Evolutionary conservation across 306 rosid species (phyloP).

Genomic region (Quercus glauca): DNA sequence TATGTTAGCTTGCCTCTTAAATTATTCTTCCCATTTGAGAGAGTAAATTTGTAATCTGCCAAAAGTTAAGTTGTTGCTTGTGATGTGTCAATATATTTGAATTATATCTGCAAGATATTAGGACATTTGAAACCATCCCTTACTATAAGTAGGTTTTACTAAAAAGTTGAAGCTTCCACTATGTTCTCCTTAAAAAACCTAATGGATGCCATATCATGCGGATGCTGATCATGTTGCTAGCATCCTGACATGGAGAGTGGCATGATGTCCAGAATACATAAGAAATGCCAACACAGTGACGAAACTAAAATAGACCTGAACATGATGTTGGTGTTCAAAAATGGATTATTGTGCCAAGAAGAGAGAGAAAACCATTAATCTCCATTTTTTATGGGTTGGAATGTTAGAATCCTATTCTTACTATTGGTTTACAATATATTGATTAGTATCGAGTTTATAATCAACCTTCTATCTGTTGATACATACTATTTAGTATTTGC

Average conservation of each 20-base stretch:
- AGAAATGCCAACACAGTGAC: background rate
- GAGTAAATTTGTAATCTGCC: background rate
- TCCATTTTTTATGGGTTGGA: background rate
- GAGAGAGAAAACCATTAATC: background rate
- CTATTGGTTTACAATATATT: constrained; percentile 1
- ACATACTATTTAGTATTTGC: constrained; percentile 25
- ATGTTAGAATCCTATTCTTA: constrained; percentile 7
- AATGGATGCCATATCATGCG: background rate
- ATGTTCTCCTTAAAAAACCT: background rate
- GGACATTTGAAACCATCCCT: background rate
- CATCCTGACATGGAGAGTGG: background rate
- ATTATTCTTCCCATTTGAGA: background rate
- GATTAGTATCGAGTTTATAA: constrained; percentile 20
- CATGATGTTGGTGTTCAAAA: background rate
- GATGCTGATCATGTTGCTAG: background rate
- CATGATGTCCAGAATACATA: background rate
- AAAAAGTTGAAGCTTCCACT: background rate
- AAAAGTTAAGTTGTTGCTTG: background rate
- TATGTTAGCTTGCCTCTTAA: background rate
- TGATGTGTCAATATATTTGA: background rate
- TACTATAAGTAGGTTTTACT: background rate
- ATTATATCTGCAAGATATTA: background rate
- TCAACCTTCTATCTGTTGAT: constrained; percentile 25
- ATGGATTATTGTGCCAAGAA: background rate
- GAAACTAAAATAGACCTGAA: background rate